Conservation (phyloP, 371 early-diverging fungal genomes). For the Mortierella polycephala region DNA sequence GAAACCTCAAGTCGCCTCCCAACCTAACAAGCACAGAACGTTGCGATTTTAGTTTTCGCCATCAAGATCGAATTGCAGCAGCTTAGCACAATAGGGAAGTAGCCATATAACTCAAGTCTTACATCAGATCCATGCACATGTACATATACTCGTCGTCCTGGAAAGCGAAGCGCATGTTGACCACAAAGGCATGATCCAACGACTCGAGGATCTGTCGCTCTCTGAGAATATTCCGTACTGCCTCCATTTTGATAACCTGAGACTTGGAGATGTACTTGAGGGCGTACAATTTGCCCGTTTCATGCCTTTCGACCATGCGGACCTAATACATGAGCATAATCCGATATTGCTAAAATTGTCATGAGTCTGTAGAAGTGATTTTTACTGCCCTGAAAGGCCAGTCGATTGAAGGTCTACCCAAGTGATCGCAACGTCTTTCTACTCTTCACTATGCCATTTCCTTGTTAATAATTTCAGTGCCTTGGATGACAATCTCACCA, state of each 20-base stretch:
- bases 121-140: slow-evolving; percentile 85
- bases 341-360: neutral
- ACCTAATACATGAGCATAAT: slow-evolving; percentile 11
- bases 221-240: slow-evolving; percentile 67
- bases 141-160: slow-evolving; percentile 86
- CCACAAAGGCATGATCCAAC: slow-evolving; percentile 63
- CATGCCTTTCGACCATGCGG: slow-evolving; percentile 47
- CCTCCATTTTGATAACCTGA: slow-evolving; percentile 67
- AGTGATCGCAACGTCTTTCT: no score
- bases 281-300: slow-evolving; percentile 61
- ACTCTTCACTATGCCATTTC: no score
- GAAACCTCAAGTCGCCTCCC: slow-evolving; percentile 85
- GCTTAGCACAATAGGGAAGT: slow-evolving; percentile 30
- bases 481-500: no score
- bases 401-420: slow-evolving; percentile 14
- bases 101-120: slow-evolving; percentile 40
- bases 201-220: slow-evolving; percentile 68
- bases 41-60: neutral
- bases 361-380: no score
- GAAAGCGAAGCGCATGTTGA: slow-evolving; percentile 83
- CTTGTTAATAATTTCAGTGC: no score
- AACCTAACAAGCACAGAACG: slow-evolving; percentile 62
- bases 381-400: neutral
- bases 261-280: slow-evolving; percentile 73
- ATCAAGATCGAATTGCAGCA: neutral